A percentile compares a stretch with the other conserved stretches of the same genome.
These are phyloP conservation scores for Penicillium olsonii DNA, from an alignment of 2,329 filamentous ascomycete species.

Conservation along the genomic window DNA sequence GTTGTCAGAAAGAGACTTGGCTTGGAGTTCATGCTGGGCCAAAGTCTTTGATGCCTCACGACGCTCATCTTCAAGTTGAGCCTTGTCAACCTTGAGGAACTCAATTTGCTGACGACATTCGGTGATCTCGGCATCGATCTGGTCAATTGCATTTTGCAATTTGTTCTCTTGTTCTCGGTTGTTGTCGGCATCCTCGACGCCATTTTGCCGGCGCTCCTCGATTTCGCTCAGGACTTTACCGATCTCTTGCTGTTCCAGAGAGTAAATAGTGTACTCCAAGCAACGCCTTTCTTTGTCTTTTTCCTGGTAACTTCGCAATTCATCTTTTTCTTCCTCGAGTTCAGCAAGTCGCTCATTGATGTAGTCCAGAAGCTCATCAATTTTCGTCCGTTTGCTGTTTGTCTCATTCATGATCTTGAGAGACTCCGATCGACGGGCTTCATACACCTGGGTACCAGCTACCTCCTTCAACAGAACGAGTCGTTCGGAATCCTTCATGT, in stretches of 20 bases:
- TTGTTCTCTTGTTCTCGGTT: conserved; percentile 74
- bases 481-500: conserved; percentile 96
- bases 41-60: conserved; percentile 76
- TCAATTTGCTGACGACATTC: conserved; percentile 80
- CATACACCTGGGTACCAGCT: conserved; percentile 96
- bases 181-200: conserved; percentile 80
- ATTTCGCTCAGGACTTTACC: conserved; percentile 76
- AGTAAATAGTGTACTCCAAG: conserved; percentile 91
- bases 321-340: conserved; percentile 95
- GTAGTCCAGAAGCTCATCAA: conserved; percentile 86
- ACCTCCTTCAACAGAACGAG: conserved; percentile 92
- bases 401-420: conserved; percentile 97
- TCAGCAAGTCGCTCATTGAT: conserved; percentile 88
- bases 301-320: conserved; percentile 89
- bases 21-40: conserved; percentile 82
- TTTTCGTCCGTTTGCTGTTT: conserved; percentile 90
- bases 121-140: conserved; percentile 76
- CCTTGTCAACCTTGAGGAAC: conserved; percentile 78
- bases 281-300: conserved; percentile 91
- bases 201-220: conserved; percentile 77
- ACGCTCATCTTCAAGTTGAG: conserved; percentile 86
- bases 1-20: conserved; percentile 79
- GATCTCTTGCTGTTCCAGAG: conserved; percentile 81
- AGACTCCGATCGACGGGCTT: conserved; percentile 85
- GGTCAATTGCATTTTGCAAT: conserved; percentile 75